Base-by-base conservation (phyloP, 2,329 filamentous ascomycete species). In the Colletotrichum liriopes region DNA sequence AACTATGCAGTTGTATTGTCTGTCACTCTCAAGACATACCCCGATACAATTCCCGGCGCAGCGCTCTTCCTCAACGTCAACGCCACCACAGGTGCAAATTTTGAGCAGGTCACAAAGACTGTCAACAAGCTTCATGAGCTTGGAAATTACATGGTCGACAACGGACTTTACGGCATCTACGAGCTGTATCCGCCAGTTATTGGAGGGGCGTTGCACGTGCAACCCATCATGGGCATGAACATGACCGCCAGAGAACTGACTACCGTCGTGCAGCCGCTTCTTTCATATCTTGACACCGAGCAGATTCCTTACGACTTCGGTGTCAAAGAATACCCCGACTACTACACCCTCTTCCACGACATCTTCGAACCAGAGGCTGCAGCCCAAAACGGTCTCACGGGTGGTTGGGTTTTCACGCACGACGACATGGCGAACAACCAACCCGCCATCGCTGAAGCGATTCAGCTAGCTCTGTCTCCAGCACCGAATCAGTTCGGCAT, bases 1-100 rank as follows among this genome's bases (percentile, higher is more conserved):
- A 87, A 84, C 6, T 91, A 86, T 73, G 89, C 83, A 1, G 81
- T 90, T 1, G 85, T 90, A 16, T 78, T 84, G 35, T 87, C 86
- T 5, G 82, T 88, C 74, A 89, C 87, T 0, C 79, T 86, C 71
- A 89, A 88, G 77, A 86, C 86, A 0, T 85, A 88, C 75, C 79
- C 82, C 0, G 72, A 74, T 39, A 66, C 56, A 4, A 62, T 49
- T 8, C 72, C 41, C 8, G 58, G 65, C 2, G 72, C 72, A 7
- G 72, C 51, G 0, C 51, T 74, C 5, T 74, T 52, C 51, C 63
- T 74, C 16, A 72, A 74, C 49, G 65, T 74, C 32, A 74, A 74
- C 41, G 63, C 59, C 3, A 72, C 73, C n/a, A 65, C 59, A 0
- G 68, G 67, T 3, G 66, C 72, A 1, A 47, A 65, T 29, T 72